A percentile compares a stretch with the other conserved stretches of the same genome.
phyloP scores from a whole-genome alignment of 208 protist species.

The Trypanosoma cruzi region DNA sequence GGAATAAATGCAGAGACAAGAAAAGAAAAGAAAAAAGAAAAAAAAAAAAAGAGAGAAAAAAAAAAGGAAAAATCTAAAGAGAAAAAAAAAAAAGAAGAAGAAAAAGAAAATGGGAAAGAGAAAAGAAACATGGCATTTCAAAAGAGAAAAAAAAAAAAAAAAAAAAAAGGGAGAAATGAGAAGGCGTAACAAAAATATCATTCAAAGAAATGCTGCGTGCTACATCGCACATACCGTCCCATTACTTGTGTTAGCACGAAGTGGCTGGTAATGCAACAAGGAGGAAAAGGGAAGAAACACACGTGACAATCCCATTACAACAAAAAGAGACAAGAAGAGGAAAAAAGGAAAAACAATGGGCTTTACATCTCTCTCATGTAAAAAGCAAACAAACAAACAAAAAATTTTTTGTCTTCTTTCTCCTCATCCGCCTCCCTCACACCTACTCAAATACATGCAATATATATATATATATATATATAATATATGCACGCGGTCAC shows the following conservation, averaged over 20 bases:
- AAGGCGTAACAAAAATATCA: not conserved
- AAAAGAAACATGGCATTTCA: not conserved
- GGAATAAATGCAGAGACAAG: not conserved
- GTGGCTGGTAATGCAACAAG: slow-evolving; percentile 3
- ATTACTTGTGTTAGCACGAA: not conserved
- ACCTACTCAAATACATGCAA: not conserved
- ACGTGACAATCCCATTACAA: not conserved
- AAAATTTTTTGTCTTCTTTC: not conserved
- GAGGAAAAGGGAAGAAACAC: no score
- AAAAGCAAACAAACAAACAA: slow-evolving; percentile 8
- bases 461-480: slow-evolving; percentile 18
- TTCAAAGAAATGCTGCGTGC: not conserved
- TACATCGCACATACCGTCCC: not conserved
- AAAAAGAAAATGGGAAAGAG: not conserved
- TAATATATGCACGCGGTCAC: no score
- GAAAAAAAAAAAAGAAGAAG: not conserved
- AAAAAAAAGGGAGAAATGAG: not conserved
- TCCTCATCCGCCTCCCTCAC: no score
- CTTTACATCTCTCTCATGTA: no score
- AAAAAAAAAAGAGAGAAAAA: not conserved
- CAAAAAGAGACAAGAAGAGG: not conserved
- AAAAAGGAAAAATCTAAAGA: not conserved
- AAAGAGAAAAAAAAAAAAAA: no score
- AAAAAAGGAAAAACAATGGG: slow-evolving; percentile 6
- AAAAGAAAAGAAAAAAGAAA: not conserved